phyloP scores from a whole-genome alignment of 768 basidiomycete species.

The Tricholomella constricta region DNA sequence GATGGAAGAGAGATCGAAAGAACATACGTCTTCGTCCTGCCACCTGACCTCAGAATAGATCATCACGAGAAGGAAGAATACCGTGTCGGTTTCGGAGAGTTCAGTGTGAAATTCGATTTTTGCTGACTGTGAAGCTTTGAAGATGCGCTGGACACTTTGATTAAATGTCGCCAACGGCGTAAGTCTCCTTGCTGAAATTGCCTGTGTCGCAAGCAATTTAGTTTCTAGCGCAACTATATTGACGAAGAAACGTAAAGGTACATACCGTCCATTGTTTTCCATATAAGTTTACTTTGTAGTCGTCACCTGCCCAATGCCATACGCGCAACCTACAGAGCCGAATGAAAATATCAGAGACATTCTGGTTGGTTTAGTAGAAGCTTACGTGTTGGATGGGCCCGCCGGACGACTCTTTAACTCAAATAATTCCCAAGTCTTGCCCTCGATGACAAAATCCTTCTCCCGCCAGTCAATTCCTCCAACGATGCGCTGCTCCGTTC shows the following conservation, averaged over 20 bases:
- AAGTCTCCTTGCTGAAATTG: background rate
- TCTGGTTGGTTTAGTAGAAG: background rate
- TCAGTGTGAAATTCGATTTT: conserved; percentile 4
- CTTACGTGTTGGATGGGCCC: conserved; percentile 1
- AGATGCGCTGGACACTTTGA: conserved; percentile 7
- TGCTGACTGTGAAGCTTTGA: conserved; percentile 10
- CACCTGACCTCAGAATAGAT: conserved; percentile 12
- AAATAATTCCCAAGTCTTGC: conserved; percentile 6
- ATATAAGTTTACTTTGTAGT: conserved; percentile 3
- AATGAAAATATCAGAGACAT: background rate
- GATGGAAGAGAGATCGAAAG: background rate
- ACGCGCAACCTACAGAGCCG: conserved; percentile 3
- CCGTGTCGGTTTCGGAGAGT: conserved; percentile 2
- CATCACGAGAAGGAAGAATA: conserved; percentile 13
- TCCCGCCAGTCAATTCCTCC: conserved; percentile 15
- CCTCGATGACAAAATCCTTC: conserved; percentile 4
- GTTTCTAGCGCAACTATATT: background rate
- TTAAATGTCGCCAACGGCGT: conserved; percentile 8
- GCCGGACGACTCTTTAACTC: conserved; percentile 8
- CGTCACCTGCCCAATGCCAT: conserved; percentile 10
- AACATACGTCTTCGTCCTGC: conserved; percentile 13
- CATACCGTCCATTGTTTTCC: conserved; percentile 15
- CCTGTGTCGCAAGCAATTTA: background rate
- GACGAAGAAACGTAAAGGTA: background rate
- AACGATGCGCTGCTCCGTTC: background rate